Evolutionary conservation across 2,329 filamentous ascomycete genomes (phyloP).

Genomic region (Epicoccum nigrum): DNA sequence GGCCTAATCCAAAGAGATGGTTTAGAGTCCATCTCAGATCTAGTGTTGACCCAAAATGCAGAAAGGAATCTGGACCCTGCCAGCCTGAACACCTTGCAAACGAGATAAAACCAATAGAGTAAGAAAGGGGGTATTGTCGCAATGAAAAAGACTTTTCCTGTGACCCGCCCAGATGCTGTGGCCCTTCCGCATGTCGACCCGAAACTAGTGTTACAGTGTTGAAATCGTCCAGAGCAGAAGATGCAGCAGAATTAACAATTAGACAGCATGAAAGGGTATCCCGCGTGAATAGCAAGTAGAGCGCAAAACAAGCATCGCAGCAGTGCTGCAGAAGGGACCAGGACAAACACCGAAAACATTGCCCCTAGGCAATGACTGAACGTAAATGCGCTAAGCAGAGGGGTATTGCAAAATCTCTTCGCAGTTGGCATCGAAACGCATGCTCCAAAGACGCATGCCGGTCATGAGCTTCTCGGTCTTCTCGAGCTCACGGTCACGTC

Average conservation of each 20-base stretch:
- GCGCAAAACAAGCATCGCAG: slow-evolving; percentile 27
- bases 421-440: slow-evolving; percentile 95
- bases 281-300: slow-evolving; percentile 44
- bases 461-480: slow-evolving; percentile 94
- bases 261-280: slow-evolving; percentile 49
- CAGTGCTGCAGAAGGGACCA: slow-evolving; percentile 14
- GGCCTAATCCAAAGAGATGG: slow-evolving; percentile 11
- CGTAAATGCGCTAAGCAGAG: slow-evolving; percentile 35
- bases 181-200: slow-evolving; percentile 28
- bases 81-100: slow-evolving; percentile 26
- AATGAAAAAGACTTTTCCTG: slow-evolving; percentile 47
- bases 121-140: slow-evolving; percentile 43
- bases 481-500: slow-evolving; percentile 85
- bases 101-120: slow-evolving; percentile 23
- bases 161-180: slow-evolving; percentile 46
- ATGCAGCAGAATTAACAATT: slow-evolving; percentile 45
- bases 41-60: slow-evolving; percentile 23
- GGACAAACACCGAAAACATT: slow-evolving; percentile 37
- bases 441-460: slow-evolving; percentile 83
- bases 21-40: slow-evolving; percentile 12
- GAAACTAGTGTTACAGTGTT: slow-evolving; percentile 45
- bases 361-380: slow-evolving; percentile 26
- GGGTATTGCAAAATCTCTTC: slow-evolving; percentile 77
- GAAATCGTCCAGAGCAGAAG: slow-evolving; percentile 40
- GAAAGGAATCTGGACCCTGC: slow-evolving; percentile 33